phyloP scores from a whole-genome alignment of 345 rosid species.

The Murraya koenigii region DNA sequence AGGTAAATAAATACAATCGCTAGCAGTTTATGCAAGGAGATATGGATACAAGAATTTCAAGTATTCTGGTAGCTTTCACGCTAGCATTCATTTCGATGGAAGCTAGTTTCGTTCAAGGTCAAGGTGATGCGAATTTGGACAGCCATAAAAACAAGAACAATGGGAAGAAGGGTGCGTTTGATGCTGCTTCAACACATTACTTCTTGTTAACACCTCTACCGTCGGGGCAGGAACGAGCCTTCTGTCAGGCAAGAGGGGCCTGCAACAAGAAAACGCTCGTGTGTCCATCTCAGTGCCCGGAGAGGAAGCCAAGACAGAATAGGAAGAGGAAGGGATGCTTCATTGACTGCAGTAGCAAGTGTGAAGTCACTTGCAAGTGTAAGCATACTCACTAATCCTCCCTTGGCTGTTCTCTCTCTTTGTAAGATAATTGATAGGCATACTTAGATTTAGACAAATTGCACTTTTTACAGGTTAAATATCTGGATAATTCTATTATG shows the following conservation, averaged over 20 bases:
- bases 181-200: slow-evolving; percentile 57
- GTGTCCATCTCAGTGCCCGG: slow-evolving; percentile 67
- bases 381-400: slow-evolving; percentile 15
- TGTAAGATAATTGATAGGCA: neutral
- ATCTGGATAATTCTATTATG: neutral
- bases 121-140: neutral
- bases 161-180: slow-evolving; percentile 28
- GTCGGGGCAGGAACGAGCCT: slow-evolving; percentile 49
- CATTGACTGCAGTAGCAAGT: slow-evolving; percentile 72
- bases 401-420: neutral
- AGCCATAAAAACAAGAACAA: neutral
- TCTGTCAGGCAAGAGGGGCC: slow-evolving; percentile 54
- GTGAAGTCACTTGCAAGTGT: slow-evolving; percentile 88
- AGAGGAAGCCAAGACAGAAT: slow-evolving; percentile 60
- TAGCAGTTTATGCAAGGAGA: neutral
- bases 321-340: slow-evolving; percentile 62
- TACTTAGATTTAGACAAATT: neutral
- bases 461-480: neutral
- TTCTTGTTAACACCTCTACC: slow-evolving; percentile 21
- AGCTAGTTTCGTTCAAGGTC: slow-evolving; percentile 24
- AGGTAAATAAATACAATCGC: neutral
- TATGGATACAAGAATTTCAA: slow-evolving; percentile 22
- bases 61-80: slow-evolving; percentile 18
- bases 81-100: slow-evolving; percentile 19
- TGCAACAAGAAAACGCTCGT: slow-evolving; percentile 47